These are phyloP conservation scores for Athelia psychrophila DNA, from an alignment of 1,284 basidiomycete species.

Conservation along the genomic window DNA sequence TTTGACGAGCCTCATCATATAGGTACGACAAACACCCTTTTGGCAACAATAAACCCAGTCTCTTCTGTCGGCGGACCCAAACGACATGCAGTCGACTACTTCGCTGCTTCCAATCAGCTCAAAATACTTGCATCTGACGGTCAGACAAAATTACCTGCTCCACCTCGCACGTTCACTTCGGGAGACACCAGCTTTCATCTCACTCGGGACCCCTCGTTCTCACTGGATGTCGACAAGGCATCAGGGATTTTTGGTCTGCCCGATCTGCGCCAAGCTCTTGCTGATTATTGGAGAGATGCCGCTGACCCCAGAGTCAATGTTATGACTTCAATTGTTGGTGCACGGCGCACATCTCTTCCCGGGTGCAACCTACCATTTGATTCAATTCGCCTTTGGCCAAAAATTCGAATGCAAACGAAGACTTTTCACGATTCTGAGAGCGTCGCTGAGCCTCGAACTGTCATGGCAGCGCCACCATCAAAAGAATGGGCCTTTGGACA, in stretches of 20 bases:
- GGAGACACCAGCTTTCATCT: constrained; percentile 20
- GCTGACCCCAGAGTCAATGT: no score
- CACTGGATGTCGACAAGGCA: constrained; percentile 17
- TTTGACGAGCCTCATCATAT: not conserved
- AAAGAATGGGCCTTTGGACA: no score
- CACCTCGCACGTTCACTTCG: constrained; percentile 13
- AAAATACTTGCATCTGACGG: not conserved
- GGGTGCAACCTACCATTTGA: no score
- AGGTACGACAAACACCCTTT: not conserved
- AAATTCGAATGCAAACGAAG: no score
- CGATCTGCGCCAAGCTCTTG: constrained; percentile 24
- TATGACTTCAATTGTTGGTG: no score
- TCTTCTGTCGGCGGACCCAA: not conserved
- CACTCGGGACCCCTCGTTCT: constrained; percentile 13
- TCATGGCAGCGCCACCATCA: no score
- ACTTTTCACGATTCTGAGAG: no score
- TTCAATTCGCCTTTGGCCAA: no score
- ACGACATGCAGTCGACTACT: not conserved
- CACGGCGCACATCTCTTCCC: no score
- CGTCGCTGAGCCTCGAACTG: no score
- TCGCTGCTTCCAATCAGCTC: not conserved
- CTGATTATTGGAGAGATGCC: no score
- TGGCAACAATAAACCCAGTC: not conserved
- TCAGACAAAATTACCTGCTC: no score
- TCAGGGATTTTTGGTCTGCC: constrained; percentile 17